A percentile compares a stretch with the other conserved stretches of the same genome.
Conservation (phyloP, 2,329 filamentous ascomycete species). For the Aureobasidium sp. region DNA sequence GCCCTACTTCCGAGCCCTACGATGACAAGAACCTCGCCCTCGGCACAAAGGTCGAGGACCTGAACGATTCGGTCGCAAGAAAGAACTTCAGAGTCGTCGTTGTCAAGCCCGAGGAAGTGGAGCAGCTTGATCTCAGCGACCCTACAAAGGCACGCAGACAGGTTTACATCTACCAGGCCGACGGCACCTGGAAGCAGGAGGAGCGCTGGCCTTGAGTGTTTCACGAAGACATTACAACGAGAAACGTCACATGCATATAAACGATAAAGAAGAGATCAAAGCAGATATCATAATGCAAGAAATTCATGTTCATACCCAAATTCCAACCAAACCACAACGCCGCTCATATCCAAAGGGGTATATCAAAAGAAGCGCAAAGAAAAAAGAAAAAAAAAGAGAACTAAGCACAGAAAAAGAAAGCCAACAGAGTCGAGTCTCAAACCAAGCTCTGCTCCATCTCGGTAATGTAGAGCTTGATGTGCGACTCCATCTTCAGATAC, state of each 20-base stretch:
- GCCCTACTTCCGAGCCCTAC: conserved; percentile 36
- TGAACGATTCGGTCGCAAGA: conserved; percentile 63
- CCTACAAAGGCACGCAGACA: conserved; percentile 56
- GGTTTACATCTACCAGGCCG: conserved; percentile 53
- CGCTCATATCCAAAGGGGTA: neutral
- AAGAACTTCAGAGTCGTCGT: conserved; percentile 78
- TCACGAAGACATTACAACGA: neutral
- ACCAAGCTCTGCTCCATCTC: conserved; percentile 90
- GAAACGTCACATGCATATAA: neutral
- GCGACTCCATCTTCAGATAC: conserved; percentile 94
- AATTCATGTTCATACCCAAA: neutral
- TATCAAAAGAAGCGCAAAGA: neutral
- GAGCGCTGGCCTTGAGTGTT: conserved; percentile 56
- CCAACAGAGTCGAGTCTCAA: neutral
- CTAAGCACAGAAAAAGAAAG: neutral
- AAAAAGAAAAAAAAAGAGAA: neutral
- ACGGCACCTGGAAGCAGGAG: conserved; percentile 54
- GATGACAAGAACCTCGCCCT: conserved; percentile 38
- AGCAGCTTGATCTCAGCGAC: conserved; percentile 63
- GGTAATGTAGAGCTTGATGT: conserved; percentile 94
- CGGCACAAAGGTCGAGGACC: conserved; percentile 58
- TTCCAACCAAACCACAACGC: neutral
- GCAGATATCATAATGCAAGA: neutral
- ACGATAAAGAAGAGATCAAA: neutral
- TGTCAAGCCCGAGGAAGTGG: conserved; percentile 72